A percentile compares a stretch with the other conserved stretches of the same genome.
phyloP scores from a whole-genome alignment of 2,329 filamentous ascomycete genomes.

The Penicillium concentricum region DNA sequence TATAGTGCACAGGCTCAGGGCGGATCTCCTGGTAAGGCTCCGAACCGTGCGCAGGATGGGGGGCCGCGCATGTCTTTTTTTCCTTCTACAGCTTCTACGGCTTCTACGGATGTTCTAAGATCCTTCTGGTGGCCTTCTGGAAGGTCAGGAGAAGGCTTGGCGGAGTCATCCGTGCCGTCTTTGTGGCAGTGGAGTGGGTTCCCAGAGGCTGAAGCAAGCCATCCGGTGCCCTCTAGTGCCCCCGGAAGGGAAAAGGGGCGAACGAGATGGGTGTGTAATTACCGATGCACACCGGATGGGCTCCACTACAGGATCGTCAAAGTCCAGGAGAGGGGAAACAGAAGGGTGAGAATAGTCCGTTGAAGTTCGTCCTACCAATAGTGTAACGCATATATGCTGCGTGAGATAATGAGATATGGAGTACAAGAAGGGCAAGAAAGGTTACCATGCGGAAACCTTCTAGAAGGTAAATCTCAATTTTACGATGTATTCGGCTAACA shows the following conservation, averaged over 20 bases:
- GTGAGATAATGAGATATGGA: neutral
- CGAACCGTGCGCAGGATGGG: slow-evolving; percentile 20
- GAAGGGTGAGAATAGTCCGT: neutral
- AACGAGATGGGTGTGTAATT: slow-evolving; percentile 17
- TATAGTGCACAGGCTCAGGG: slow-evolving; percentile 9
- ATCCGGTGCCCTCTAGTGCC: slow-evolving; percentile 16
- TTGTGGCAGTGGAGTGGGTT: slow-evolving; percentile 16
- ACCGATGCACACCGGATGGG: slow-evolving; percentile 15
- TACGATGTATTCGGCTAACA: slow-evolving; percentile 27
- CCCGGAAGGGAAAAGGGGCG: slow-evolving; percentile 16
- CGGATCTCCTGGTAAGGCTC: slow-evolving; percentile 11
- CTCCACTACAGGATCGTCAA: neutral
- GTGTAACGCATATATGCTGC: slow-evolving; percentile 1
- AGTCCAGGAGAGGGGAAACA: neutral
- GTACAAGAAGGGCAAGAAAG: too few relatives aligned
- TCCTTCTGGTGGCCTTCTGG: slow-evolving; percentile 25
- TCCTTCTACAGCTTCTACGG: slow-evolving; percentile 13
- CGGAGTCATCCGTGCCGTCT: slow-evolving; percentile 16
- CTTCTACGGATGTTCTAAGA: slow-evolving; percentile 17
- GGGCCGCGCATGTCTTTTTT: slow-evolving; percentile 8
- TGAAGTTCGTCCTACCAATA: neutral
- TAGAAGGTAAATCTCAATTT: slow-evolving; percentile 31
- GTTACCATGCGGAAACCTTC: slow-evolving; percentile 26
- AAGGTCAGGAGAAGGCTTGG: slow-evolving; percentile 29
- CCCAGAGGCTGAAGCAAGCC: slow-evolving; percentile 21